Conservation (phyloP, 352 stramenopile genomes). For the Pythium sp. region DNA sequence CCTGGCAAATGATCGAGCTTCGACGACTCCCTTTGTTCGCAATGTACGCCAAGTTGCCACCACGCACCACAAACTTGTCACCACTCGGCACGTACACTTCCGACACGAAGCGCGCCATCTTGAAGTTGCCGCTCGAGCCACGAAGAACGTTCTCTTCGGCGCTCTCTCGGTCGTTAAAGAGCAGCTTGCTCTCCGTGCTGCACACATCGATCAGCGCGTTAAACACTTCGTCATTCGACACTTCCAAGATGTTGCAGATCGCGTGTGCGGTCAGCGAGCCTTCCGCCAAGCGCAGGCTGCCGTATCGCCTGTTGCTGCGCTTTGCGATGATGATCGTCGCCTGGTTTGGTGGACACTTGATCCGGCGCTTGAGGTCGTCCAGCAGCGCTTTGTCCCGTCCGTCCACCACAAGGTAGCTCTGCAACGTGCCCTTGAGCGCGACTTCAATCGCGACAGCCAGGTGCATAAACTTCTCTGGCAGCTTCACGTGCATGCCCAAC, state of each 20-base stretch:
- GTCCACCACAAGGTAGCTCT: constrained; percentile 78
- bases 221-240: constrained; percentile 75
- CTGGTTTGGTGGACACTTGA: constrained; percentile 64
- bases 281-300: constrained; percentile 52
- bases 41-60: constrained; percentile 79
- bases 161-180: constrained; percentile 58
- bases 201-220: constrained; percentile 80
- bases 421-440: constrained; percentile 64
- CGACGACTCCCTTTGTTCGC: constrained; percentile 60
- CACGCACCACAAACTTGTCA: constrained; percentile 77
- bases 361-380: constrained; percentile 68
- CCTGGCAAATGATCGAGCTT: constrained; percentile 72
- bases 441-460: constrained; percentile 71
- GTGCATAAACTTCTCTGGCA: constrained; percentile 66
- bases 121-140: constrained; percentile 53
- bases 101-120: constrained; percentile 59
- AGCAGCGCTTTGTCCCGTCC: constrained; percentile 73
- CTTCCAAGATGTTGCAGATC: constrained; percentile 76
- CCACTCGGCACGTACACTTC: constrained; percentile 71
- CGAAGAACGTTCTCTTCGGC: constrained; percentile 57
- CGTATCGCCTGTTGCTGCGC: constrained; percentile 48
- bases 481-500: constrained; percentile 67
- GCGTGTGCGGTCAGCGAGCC: constrained; percentile 49
- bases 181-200: constrained; percentile 70
- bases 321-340: constrained; percentile 81